A percentile compares a stretch with the other conserved stretches of the same genome.
phyloP scores from a whole-genome alignment of 495 filamentous ascomycete genomes.

The Tuber borchii region DNA sequence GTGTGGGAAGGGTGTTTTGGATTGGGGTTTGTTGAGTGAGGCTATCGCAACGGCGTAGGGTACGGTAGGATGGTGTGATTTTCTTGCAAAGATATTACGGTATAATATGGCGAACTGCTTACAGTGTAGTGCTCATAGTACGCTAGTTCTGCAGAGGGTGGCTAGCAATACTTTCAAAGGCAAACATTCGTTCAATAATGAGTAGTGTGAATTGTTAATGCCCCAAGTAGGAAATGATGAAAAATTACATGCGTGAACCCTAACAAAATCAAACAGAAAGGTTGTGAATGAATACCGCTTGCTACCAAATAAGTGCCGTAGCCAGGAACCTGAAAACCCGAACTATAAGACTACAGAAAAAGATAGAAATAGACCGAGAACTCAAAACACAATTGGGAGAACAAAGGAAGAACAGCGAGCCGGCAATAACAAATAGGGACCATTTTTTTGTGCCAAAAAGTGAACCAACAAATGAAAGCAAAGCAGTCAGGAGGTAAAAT shows the following conservation, averaged over 20 bases:
- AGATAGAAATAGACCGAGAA: not conserved
- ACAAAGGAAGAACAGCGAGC: constrained; percentile 6
- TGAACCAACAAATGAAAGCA: constrained; percentile 16
- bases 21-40: not conserved
- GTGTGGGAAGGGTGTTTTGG: not conserved
- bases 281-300: not conserved
- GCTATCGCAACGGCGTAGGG: not conserved
- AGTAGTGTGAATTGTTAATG: not conserved
- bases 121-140: not conserved
- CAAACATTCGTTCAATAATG: not conserved
- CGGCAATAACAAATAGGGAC: constrained; percentile 19
- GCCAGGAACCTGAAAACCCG: not conserved
- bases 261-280: not conserved
- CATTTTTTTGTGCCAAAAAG: constrained; percentile 25
- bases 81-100: not conserved
- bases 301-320: not conserved
- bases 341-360: constrained; percentile 6
- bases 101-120: not conserved
- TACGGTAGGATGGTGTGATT: not conserved
- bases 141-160: not conserved
- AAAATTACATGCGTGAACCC: not conserved
- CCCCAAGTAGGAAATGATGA: not conserved
- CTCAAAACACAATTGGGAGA: constrained; percentile 1
- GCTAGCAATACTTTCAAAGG: not conserved
- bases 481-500: not conserved